Conservation (phyloP, 2,329 filamentous ascomycete genomes). For the Xylaria polymorpha region DNA sequence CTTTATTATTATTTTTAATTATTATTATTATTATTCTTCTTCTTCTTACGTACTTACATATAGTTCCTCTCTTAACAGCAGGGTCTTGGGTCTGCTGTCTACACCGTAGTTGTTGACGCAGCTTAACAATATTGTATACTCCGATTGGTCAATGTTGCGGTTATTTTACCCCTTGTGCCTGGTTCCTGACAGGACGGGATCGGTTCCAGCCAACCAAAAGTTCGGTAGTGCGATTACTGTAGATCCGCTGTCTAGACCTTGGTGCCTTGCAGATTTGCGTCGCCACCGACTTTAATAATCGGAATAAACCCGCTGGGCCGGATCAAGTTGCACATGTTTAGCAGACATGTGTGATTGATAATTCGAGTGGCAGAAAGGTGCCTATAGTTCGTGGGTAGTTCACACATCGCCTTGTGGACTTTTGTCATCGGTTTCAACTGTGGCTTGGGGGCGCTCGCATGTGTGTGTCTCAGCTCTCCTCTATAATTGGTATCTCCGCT, state of each 20-base stretch:
- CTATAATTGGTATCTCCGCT: not conserved
- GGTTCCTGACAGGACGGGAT: conserved; percentile 33
- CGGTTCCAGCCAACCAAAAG: conserved; percentile 11
- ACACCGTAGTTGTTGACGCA: conserved; percentile 1
- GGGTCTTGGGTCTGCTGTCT: not conserved
- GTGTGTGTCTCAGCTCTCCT: not conserved
- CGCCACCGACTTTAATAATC: conserved; percentile 16
- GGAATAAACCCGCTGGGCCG: conserved; percentile 17
- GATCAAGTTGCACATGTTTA: conserved; percentile 10
- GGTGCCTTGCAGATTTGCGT: conserved; percentile 34
- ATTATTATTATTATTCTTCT: not conserved
- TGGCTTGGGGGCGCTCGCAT: not conserved
- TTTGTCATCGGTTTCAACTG: not conserved
- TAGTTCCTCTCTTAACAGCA: not conserved
- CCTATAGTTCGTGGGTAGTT: not conserved
- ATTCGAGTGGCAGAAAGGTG: not conserved
- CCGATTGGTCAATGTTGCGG: conserved; percentile 28
- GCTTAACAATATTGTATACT: conserved; percentile 7
- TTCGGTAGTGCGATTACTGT: conserved; percentile 6
- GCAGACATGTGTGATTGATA: conserved; percentile 5
- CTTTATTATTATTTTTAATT: not conserved
- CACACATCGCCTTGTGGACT: not conserved
- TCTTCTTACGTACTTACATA: not conserved
- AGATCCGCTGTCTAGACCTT: conserved; percentile 17
- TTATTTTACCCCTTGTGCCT: conserved; percentile 20